Evolutionary conservation across 192 early-diverging fungal species (phyloP).

Genomic region (Coemansia sp.): DNA sequence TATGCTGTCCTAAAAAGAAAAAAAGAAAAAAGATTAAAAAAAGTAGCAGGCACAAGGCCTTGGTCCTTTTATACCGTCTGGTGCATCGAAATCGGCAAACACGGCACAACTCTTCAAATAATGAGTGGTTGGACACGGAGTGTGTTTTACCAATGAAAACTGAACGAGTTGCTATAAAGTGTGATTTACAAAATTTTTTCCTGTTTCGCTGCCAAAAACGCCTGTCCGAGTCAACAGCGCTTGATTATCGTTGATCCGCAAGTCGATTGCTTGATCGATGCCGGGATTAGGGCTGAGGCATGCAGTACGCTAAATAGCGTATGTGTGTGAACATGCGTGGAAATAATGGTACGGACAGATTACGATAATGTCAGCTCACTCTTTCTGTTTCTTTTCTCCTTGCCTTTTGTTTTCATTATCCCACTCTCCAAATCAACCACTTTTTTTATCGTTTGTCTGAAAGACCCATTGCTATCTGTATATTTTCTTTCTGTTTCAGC

Average conservation of each 20-base stretch:
- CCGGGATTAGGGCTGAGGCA: background rate
- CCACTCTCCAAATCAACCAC: background rate
- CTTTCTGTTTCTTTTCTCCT: background rate
- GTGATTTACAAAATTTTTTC: background rate
- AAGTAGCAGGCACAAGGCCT: background rate
- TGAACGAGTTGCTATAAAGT: background rate
- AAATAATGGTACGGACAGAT: background rate
- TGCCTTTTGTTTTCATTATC: background rate
- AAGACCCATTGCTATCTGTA: too few relatives aligned
- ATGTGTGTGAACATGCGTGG: background rate
- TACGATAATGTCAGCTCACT: background rate
- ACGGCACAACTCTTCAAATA: background rate
- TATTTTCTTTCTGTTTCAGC: too few relatives aligned
- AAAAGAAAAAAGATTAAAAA: conserved; percentile 12
- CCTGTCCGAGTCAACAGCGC: background rate
- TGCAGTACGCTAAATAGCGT: background rate
- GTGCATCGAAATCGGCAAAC: background rate
- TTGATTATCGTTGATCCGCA: conserved; percentile 5
- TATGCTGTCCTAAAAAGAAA: conserved; percentile 17
- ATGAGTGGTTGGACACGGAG: background rate
- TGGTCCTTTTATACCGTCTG: background rate
- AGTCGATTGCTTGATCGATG: background rate
- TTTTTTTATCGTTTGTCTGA: too few relatives aligned
- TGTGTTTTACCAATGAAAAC: background rate
- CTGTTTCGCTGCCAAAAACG: background rate